phyloP scores from a whole-genome alignment of 2,329 filamentous ascomycete species.

The Dichotomopilus funicola region DNA sequence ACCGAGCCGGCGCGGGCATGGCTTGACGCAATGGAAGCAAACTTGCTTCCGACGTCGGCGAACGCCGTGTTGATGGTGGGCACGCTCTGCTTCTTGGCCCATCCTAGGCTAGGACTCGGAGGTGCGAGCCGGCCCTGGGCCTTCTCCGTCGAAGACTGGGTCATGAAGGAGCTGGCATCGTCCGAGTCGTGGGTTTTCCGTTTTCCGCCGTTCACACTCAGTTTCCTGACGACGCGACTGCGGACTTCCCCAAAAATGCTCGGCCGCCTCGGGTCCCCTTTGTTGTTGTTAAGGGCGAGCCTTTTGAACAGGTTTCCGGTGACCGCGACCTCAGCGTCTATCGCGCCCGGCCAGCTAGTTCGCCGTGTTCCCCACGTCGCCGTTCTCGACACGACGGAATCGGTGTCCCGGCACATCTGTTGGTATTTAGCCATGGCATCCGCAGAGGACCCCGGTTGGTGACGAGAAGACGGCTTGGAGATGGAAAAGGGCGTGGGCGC shows the following conservation, averaged over 20 bases:
- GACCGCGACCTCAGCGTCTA: constrained; percentile 53
- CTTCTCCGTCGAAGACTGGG: constrained; percentile 27
- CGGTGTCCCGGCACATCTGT: constrained; percentile 46
- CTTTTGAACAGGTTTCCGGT: constrained; percentile 59
- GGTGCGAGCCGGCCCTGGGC: constrained; percentile 46
- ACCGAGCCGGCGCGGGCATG: constrained; percentile 57
- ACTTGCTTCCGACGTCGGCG: constrained; percentile 47
- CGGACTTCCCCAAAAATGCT: constrained; percentile 49
- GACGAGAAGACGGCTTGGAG: constrained; percentile 26
- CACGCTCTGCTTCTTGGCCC: constrained; percentile 43
- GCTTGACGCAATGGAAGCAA: constrained; percentile 49
- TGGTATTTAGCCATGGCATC: constrained; percentile 49
- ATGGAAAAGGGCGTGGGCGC: constrained; percentile 44
- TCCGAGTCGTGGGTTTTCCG: constrained; percentile 39
- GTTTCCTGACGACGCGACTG: constrained; percentile 41
- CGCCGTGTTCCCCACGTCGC: constrained; percentile 66
- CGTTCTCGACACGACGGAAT: constrained; percentile 54
- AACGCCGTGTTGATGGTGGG: constrained; percentile 56
- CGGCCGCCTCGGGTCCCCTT: constrained; percentile 42
- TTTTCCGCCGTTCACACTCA: constrained; percentile 45
- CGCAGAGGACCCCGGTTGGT: constrained; percentile 46
- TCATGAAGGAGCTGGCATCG: constrained; percentile 26
- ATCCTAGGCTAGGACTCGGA: constrained; percentile 45
- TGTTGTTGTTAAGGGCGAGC: constrained; percentile 47
- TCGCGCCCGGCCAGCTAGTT: constrained; percentile 53